These are phyloP conservation scores for Cardamine chenopodiifolia DNA, from an alignment of 345 rosid genomes.

Conservation along the genomic window DNA sequence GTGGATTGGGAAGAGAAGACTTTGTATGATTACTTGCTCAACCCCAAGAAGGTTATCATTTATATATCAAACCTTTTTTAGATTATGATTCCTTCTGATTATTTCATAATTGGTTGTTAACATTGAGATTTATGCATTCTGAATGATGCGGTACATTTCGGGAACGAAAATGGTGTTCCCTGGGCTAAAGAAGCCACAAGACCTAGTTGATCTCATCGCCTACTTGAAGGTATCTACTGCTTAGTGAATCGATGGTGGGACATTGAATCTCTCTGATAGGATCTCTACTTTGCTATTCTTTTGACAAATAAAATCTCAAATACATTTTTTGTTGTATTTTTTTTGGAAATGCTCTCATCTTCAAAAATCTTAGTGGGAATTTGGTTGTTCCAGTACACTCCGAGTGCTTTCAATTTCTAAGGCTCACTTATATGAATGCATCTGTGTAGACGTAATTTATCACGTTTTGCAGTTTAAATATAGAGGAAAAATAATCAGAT, in stretches of 20 bases:
- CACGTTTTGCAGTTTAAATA: background rate
- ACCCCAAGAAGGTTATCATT: slow-evolving; percentile 80
- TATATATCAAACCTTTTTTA: background rate
- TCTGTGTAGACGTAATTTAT: background rate
- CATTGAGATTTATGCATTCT: background rate
- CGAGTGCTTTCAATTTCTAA: slow-evolving; percentile 19
- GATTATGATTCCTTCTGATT: background rate
- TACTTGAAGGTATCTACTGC: slow-evolving; percentile 86
- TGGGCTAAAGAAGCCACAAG: slow-evolving; percentile 93
- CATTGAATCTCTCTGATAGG: slow-evolving; percentile 19
- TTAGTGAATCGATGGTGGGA: slow-evolving; percentile 21
- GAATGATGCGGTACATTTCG: slow-evolving; percentile 77
- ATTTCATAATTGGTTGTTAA: background rate
- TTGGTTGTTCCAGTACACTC: slow-evolving; percentile 7
- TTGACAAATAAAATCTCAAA: slow-evolving; percentile 42
- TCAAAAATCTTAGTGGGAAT: slow-evolving; percentile 23
- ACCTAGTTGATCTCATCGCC: slow-evolving; percentile 88
- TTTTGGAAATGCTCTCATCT: slow-evolving; percentile 16
- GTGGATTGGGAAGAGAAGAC: slow-evolving; percentile 87
- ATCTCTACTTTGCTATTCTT: slow-evolving; percentile 29
- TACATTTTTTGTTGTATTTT: background rate
- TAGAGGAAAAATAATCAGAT: background rate
- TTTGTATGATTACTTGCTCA: slow-evolving; percentile 79
- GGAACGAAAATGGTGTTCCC: slow-evolving; percentile 99
- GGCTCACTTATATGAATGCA: background rate